Conservation (phyloP, 768 basidiomycete genomes). For the Coprinopsis strossmayeri region DNA sequence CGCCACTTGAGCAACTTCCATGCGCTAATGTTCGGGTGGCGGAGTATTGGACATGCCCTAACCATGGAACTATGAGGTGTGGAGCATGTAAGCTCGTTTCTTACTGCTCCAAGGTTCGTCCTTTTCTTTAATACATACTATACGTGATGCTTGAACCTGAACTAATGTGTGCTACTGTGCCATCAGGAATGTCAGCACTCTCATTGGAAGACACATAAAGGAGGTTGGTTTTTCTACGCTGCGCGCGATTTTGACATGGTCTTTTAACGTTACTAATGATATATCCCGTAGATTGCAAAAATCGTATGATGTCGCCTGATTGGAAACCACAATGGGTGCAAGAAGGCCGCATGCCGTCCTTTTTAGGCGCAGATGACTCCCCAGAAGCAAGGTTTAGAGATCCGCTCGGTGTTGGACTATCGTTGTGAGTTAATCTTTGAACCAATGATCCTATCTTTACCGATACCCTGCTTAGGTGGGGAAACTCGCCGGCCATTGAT, state of each 20-base stretch:
- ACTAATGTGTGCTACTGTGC: no score
- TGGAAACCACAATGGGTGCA: constrained; percentile 21
- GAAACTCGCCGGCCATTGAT: constrained; percentile 25
- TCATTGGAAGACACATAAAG: constrained; percentile 35
- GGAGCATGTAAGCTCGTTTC: constrained; percentile 26
- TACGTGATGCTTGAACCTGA: neutral
- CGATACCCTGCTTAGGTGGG: constrained; percentile 18
- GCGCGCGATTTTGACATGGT: neutral
- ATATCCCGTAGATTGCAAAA: constrained; percentile 20
- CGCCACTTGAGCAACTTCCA: constrained; percentile 20
- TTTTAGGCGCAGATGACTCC: constrained; percentile 7
- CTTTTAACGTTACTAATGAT: neutral
- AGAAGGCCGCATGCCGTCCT: constrained; percentile 17
- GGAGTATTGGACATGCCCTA: constrained; percentile 17
- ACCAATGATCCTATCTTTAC: neutral
- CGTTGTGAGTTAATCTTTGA: constrained; percentile 16
- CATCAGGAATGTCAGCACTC: constrained; percentile 33
- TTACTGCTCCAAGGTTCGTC: constrained; percentile 30
- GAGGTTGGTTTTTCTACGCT: constrained; percentile 17
- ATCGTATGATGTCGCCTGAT: constrained; percentile 13
- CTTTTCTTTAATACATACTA: neutral
- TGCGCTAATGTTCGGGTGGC: constrained; percentile 25
- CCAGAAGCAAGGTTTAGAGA: neutral
- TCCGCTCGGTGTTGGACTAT: constrained; percentile 13
- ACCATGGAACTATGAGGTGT: constrained; percentile 20